Evolutionary conservation across 2,329 filamentous ascomycete genomes (phyloP).

Genomic region (Monosporascus sp.): DNA sequence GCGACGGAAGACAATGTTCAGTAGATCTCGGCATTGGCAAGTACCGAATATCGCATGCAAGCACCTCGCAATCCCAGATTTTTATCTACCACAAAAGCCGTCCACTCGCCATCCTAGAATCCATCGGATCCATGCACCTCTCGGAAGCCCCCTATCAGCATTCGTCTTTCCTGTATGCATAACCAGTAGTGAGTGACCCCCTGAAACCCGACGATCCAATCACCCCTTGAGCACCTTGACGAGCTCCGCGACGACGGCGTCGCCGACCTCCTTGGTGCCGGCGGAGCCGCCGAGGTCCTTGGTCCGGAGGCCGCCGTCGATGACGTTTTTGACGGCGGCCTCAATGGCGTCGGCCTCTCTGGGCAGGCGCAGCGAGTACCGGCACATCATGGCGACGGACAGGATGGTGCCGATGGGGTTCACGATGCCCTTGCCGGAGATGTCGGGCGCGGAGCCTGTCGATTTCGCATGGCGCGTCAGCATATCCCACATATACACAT

Average conservation of each 20-base stretch:
- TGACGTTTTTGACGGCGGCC: slow-evolving; percentile 71
- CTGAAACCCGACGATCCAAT: neutral
- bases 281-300: slow-evolving; percentile 78
- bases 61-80: too few species aligned
- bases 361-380: slow-evolving; percentile 81
- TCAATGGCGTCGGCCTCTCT: slow-evolving; percentile 76
- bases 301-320: slow-evolving; percentile 75
- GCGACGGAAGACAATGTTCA: too few species aligned
- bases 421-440: slow-evolving; percentile 85
- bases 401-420: slow-evolving; percentile 91
- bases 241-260: slow-evolving; percentile 74
- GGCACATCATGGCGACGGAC: slow-evolving; percentile 91
- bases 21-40: too few species aligned
- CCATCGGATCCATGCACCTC: too few species aligned
- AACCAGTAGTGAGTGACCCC: neutral
- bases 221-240: slow-evolving; percentile 56
- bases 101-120: too few species aligned
- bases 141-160: too few species aligned
- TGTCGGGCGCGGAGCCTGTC: slow-evolving; percentile 78
- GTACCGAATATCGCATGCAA: too few species aligned
- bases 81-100: too few species aligned
- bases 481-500: too few species aligned
- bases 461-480: too few species aligned
- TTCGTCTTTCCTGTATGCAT: neutral
- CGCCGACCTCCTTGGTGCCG: slow-evolving; percentile 70